Evolutionary conservation across 192 early-diverging fungal species (phyloP).

Genomic region (Lunasporangiospora selenospora): DNA sequence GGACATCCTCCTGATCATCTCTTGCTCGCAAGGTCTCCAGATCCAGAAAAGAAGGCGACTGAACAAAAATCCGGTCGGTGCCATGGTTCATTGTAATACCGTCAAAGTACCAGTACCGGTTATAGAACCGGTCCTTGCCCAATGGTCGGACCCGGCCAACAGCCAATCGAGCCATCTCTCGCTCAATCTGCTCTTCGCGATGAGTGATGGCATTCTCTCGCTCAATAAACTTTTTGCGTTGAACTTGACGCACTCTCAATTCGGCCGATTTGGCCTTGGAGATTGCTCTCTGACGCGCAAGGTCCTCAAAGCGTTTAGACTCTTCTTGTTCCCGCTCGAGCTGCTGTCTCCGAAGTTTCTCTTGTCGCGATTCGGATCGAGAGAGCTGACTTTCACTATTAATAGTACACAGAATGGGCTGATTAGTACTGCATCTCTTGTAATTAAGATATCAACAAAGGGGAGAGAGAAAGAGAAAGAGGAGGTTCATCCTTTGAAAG

Average conservation of each 20-base stretch:
- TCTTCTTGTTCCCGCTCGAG: constrained; percentile 57
- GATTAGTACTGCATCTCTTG: no score
- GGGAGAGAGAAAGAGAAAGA: background rate
- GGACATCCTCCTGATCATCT: constrained; percentile 23
- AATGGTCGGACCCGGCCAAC: constrained; percentile 75
- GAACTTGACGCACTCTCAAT: constrained; percentile 41
- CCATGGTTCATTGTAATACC: constrained; percentile 68
- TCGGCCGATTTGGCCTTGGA: constrained; percentile 49
- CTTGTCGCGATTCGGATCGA: constrained; percentile 53
- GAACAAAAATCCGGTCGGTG: constrained; percentile 67
- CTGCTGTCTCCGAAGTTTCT: constrained; percentile 53
- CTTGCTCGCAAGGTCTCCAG: constrained; percentile 56
- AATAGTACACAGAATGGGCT: background rate
- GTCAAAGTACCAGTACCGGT: constrained; percentile 93
- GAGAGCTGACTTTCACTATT: constrained; percentile 11
- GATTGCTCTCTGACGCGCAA: constrained; percentile 51
- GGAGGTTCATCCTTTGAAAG: no score
- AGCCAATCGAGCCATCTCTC: constrained; percentile 67
- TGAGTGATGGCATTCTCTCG: constrained; percentile 53
- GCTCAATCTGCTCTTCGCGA: constrained; percentile 73
- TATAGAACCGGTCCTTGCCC: constrained; percentile 86
- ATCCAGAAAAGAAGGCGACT: constrained; percentile 58
- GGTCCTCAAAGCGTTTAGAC: constrained; percentile 44
- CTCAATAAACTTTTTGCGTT: constrained; percentile 60
- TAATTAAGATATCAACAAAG: background rate